Evolutionary conservation across 2,329 filamentous ascomycete genomes (phyloP).

Genomic region (Curvularia spicifera): DNA sequence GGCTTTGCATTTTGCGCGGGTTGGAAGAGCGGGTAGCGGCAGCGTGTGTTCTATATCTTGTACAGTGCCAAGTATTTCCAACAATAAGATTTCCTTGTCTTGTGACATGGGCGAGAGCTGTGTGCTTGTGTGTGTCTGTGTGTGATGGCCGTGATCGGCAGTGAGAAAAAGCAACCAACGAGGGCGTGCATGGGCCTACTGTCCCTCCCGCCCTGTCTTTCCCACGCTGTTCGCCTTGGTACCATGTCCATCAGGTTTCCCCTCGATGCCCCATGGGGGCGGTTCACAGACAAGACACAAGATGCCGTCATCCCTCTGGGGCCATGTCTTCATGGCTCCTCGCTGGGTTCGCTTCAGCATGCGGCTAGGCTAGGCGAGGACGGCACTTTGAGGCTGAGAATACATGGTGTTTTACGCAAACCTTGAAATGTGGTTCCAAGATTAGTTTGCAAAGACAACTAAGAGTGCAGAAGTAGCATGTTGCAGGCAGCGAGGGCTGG

Average conservation of each 20-base stretch:
- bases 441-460: background rate
- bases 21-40: constrained; percentile 31
- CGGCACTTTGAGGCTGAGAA: constrained; percentile 8
- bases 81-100: constrained; percentile 39
- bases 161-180: background rate
- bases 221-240: background rate
- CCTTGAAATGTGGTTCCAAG: background rate
- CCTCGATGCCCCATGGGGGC: background rate
- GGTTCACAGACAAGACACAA: background rate
- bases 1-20: constrained; percentile 26
- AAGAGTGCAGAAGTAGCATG: background rate
- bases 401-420: background rate
- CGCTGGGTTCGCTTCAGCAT: constrained; percentile 7
- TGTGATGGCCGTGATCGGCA: background rate
- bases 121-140: background rate
- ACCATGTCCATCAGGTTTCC: background rate
- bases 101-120: constrained; percentile 2
- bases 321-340: background rate
- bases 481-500: background rate
- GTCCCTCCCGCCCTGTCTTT: background rate
- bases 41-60: constrained; percentile 49
- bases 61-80: constrained; percentile 48
- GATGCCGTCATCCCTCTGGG: background rate
- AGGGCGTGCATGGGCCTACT: background rate
- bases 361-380: constrained; percentile 20